Evolutionary conservation across 208 protist species (phyloP).

Genomic region (Naegleria gruberi): DNA sequence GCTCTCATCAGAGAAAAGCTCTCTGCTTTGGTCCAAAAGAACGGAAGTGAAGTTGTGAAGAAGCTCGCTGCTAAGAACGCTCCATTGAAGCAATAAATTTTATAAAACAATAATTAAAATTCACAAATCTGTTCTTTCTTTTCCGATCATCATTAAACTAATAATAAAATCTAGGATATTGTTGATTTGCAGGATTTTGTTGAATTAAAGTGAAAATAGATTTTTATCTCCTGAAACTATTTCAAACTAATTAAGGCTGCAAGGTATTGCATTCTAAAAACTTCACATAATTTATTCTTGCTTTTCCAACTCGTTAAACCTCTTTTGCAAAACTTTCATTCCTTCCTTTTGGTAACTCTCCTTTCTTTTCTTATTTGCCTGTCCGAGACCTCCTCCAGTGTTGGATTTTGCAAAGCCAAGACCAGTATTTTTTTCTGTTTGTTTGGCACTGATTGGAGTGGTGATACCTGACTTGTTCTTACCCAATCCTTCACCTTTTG

Average conservation of each 20-base stretch:
- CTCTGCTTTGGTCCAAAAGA: neutral
- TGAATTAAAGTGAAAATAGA: too few species aligned
- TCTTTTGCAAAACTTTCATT: neutral
- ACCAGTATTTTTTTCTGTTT: neutral
- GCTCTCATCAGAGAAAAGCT: neutral
- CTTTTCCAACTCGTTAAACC: neutral
- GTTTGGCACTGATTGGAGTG: neutral
- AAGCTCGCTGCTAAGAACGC: neutral
- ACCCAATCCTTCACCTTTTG: slow-evolving; percentile 14
- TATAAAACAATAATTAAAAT: neutral
- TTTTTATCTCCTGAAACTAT: too few species aligned
- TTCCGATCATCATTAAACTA: too few species aligned
- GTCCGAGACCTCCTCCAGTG: neutral
- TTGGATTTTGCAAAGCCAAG: neutral
- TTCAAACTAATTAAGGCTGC: too few species aligned
- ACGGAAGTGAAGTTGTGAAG: neutral
- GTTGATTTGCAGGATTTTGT: too few species aligned
- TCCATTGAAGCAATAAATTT: neutral
- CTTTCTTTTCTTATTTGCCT: neutral
- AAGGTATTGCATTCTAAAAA: too few species aligned
- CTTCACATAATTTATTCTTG: too few species aligned
- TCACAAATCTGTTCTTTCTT: neutral
- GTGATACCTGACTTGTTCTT: slow-evolving; percentile 4
- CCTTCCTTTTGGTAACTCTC: neutral
- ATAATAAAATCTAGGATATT: too few species aligned